A percentile compares a stretch with the other conserved stretches of the same genome.
Evolutionary conservation across 805 yeast species (phyloP).

Genomic region (Candida coleopterorum): DNA sequence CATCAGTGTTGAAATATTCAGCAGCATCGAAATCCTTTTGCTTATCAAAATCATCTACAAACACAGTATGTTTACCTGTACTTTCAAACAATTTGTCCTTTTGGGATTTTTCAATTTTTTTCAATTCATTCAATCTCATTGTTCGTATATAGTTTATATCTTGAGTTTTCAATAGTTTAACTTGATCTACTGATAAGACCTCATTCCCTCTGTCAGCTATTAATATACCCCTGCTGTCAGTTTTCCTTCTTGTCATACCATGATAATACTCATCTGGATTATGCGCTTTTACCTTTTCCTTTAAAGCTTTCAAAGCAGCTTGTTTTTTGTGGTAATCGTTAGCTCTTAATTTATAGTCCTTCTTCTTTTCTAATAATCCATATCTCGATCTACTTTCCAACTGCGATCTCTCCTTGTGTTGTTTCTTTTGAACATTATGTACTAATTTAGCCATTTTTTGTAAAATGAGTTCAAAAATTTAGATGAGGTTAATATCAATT

Average conservation of each 20-base stretch:
- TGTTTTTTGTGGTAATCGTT: constrained; percentile 55
- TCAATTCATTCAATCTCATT: constrained; percentile 62
- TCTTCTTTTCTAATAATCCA: constrained; percentile 90
- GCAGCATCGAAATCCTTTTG: constrained; percentile 60
- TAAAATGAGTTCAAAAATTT: too few species aligned
- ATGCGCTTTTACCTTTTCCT: constrained; percentile 63
- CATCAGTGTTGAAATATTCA: constrained; percentile 65
- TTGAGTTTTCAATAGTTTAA: constrained; percentile 81
- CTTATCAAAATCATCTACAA: constrained; percentile 62
- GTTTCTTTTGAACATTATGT: constrained; percentile 92
- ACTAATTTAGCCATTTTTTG: constrained; percentile 83
- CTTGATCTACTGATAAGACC: constrained; percentile 64
- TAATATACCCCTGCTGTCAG: constrained; percentile 68
- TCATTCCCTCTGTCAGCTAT: constrained; percentile 63
- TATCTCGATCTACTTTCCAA: constrained; percentile 64
- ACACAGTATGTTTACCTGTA: constrained; percentile 78
- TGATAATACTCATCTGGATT: constrained; percentile 97
- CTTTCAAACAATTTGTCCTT: constrained; percentile 47
- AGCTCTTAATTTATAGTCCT: constrained; percentile 46
- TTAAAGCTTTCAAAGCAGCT: constrained; percentile 63
- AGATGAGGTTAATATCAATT: constrained; percentile 8
- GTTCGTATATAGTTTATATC: constrained; percentile 84
- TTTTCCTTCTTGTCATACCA: constrained; percentile 72
- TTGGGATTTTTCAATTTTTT: constrained; percentile 56
- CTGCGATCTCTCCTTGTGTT: constrained; percentile 92